Conservation (phyloP, 2,329 filamentous ascomycete species). For the Calonectria leucothoes region DNA sequence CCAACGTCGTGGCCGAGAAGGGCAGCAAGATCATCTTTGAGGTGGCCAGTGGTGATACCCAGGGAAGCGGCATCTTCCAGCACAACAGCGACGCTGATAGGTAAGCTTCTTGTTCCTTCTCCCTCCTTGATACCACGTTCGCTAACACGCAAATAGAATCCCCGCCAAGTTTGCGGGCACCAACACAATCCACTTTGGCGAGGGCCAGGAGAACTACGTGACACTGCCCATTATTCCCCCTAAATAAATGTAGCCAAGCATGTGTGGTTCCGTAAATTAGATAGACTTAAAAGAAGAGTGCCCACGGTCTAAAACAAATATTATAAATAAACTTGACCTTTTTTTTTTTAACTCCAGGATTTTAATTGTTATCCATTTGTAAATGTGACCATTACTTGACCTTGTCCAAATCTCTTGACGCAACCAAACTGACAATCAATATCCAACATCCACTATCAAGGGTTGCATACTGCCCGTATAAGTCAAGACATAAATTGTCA, state of each 20-base stretch:
- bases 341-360: neutral
- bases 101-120: conserved; percentile 39
- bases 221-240: conserved; percentile 21
- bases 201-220: conserved; percentile 20
- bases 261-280: neutral
- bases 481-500: neutral
- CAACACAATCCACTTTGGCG: conserved; percentile 20
- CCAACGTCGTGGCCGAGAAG: conserved; percentile 63
- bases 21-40: conserved; percentile 68
- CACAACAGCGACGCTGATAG: conserved; percentile 63
- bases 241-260: conserved; percentile 7
- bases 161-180: conserved; percentile 18
- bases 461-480: neutral
- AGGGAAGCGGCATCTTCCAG: conserved; percentile 67
- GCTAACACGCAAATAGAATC: neutral
- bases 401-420: neutral
- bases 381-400: neutral
- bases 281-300: neutral
- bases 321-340: neutral
- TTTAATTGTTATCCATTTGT: neutral
- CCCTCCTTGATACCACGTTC: neutral
- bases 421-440: neutral
- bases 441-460: no score
- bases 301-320: neutral
- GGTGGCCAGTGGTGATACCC: conserved; percentile 67